phyloP scores from a whole-genome alignment of 176 grass and related monocot genomes.

The Alopecurus myosuroides region DNA sequence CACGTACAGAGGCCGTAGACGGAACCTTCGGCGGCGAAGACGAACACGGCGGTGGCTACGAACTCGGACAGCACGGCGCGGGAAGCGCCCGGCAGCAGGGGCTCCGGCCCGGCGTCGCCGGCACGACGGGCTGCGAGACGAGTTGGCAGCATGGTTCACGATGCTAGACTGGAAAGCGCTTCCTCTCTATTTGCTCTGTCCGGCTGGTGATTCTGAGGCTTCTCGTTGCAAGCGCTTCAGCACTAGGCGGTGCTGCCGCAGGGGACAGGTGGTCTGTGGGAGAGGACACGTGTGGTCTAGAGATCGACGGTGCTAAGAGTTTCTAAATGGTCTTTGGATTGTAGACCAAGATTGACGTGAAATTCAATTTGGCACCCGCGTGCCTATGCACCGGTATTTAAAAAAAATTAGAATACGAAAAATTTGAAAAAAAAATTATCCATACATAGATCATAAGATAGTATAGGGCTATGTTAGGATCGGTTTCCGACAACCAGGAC shows the following conservation, averaged over 20 bases:
- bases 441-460: too few species aligned
- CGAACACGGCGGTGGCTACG: constrained; percentile 76
- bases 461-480: too few species aligned
- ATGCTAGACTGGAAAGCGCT: background rate
- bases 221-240: background rate
- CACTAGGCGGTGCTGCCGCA: background rate
- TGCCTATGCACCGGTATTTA: too few species aligned
- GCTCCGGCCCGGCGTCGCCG: constrained; percentile 7
- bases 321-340: background rate
- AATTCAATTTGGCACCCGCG: too few species aligned
- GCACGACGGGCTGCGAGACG: background rate
- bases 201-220: background rate
- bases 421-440: too few species aligned
- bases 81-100: constrained; percentile 38
- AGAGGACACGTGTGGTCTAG: constrained; percentile 17
- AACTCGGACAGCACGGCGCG: constrained; percentile 74
- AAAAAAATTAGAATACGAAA: too few species aligned
- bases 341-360: too few species aligned
- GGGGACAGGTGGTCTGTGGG: constrained; percentile 20
- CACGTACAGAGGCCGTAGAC: constrained; percentile 59
- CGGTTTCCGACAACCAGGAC: too few species aligned
- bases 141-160: constrained; percentile 43
- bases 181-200: background rate
- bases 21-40: constrained; percentile 84
- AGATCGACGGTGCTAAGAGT: background rate